A percentile compares a stretch with the other conserved stretches of the same genome.
phyloP scores from a whole-genome alignment of 164 flowering plant species.

The Chimonanthus praecox region DNA sequence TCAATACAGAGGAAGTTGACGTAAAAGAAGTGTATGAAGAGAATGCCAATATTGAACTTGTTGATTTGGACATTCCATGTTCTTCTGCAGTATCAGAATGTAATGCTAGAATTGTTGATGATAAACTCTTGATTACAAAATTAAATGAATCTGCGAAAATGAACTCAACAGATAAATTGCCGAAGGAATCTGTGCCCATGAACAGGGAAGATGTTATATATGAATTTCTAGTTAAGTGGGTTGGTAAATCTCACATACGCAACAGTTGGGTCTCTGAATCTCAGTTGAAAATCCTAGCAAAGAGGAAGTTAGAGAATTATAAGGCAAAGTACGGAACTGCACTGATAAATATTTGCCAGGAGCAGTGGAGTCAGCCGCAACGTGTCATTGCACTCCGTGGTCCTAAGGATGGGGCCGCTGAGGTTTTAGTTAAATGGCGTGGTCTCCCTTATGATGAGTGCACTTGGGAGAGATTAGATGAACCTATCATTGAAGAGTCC shows the following conservation, averaged over 20 bases:
- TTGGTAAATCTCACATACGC: conserved; percentile 83
- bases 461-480: conserved; percentile 91
- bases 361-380: conserved; percentile 88
- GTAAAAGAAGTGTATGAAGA: conserved; percentile 21
- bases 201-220: conserved; percentile 18
- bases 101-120: not conserved
- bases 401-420: conserved; percentile 41
- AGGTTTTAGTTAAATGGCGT: conserved; percentile 85
- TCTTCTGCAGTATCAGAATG: not conserved
- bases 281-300: conserved; percentile 71
- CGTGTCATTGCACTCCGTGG: conserved; percentile 60
- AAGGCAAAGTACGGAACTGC: conserved; percentile 83
- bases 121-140: not conserved
- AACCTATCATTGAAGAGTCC: conserved; percentile 48
- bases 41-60: conserved; percentile 7
- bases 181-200: conserved; percentile 21
- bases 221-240: conserved; percentile 97
- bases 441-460: conserved; percentile 96
- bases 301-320: conserved; percentile 91
- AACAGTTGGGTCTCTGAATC: conserved; percentile 87
- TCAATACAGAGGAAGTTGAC: conserved; percentile 18
- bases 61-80: not conserved
- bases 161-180: conserved; percentile 18
- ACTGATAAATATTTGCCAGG: conserved; percentile 73
- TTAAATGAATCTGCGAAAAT: conserved; percentile 12